A percentile compares a stretch with the other conserved stretches of the same genome.
These are phyloP conservation scores for Xylaria sp. DNA, from an alignment of 2,329 filamentous ascomycete genomes.

Conservation along the genomic window DNA sequence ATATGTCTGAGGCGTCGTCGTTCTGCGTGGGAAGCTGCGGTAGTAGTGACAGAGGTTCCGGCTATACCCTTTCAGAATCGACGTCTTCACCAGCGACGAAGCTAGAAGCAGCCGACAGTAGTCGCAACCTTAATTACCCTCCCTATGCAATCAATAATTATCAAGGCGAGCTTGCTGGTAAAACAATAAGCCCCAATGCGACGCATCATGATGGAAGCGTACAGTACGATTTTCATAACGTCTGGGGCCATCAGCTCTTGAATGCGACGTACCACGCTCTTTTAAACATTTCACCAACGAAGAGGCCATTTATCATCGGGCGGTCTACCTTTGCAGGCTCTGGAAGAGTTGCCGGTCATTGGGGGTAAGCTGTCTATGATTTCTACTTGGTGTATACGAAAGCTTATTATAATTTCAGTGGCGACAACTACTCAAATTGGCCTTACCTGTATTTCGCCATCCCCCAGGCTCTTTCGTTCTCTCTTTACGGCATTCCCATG, in stretches of 20 bases:
- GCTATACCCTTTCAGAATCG: conserved; percentile 19
- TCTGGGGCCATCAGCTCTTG: conserved; percentile 80
- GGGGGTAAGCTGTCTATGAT: conserved; percentile 60
- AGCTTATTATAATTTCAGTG: conserved; percentile 54
- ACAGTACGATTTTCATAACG: conserved; percentile 87
- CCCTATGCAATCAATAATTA: conserved; percentile 82
- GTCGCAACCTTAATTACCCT: conserved; percentile 76
- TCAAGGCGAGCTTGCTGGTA: conserved; percentile 76
- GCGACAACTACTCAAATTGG: conserved; percentile 78
- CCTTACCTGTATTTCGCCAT: conserved; percentile 81
- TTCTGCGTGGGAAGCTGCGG: conserved; percentile 81
- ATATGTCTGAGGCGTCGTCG: conserved; percentile 69
- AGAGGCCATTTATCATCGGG: conserved; percentile 86
- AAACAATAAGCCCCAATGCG: conserved; percentile 80
- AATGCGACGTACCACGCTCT: conserved; percentile 81
- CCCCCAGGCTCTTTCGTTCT: conserved; percentile 79
- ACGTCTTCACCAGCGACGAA: conserved; percentile 1
- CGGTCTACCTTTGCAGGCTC: conserved; percentile 83
- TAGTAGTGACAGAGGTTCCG: conserved; percentile 61
- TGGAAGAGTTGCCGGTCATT: conserved; percentile 81
- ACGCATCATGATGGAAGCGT: conserved; percentile 77
- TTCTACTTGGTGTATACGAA: neutral
- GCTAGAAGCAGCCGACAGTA: neutral
- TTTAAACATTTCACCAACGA: conserved; percentile 69
- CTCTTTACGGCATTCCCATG: conserved; percentile 81